A percentile compares a stretch with the other conserved stretches of the same genome.
Evolutionary conservation across 1,139 yeast genomes (phyloP).

Genomic region (Geotrichum phurueaensis): DNA sequence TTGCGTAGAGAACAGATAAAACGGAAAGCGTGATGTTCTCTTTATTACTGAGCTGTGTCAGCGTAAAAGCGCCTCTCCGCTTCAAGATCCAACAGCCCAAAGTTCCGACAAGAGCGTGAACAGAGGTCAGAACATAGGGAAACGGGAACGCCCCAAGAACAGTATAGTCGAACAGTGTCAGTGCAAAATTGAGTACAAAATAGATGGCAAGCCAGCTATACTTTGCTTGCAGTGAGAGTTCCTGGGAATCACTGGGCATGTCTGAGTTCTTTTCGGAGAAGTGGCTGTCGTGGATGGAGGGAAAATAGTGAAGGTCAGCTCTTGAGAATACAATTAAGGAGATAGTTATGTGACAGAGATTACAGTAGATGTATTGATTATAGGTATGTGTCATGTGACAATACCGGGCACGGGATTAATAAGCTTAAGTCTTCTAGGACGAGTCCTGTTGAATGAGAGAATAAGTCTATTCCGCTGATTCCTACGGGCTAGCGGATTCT

Average conservation of each 20-base stretch:
- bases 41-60: slow-evolving; percentile 22
- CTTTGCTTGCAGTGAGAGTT: slow-evolving; percentile 7
- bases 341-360: no score
- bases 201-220: slow-evolving; percentile 26
- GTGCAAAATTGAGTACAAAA: slow-evolving; percentile 27
- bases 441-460: no score
- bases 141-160: slow-evolving; percentile 29
- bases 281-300: neutral
- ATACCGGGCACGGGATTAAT: no score
- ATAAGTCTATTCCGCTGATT: no score
- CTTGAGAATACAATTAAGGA: no score
- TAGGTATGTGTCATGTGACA: no score
- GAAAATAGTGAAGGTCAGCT: neutral
- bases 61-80: slow-evolving; percentile 22
- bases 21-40: slow-evolving; percentile 24
- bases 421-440: no score
- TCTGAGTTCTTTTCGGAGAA: slow-evolving; percentile 5
- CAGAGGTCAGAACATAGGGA: slow-evolving; percentile 27
- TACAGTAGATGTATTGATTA: no score
- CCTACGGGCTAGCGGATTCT: no score
- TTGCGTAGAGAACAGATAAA: slow-evolving; percentile 28
- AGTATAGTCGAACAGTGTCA: slow-evolving; percentile 28
- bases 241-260: neutral
- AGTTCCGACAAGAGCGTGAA: slow-evolving; percentile 27
- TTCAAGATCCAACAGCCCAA: slow-evolving; percentile 26